A percentile compares a stretch with the other conserved stretches of the same genome.
Evolutionary conservation across 495 filamentous ascomycete species (phyloP).

Genomic region (Parmelia sp.): DNA sequence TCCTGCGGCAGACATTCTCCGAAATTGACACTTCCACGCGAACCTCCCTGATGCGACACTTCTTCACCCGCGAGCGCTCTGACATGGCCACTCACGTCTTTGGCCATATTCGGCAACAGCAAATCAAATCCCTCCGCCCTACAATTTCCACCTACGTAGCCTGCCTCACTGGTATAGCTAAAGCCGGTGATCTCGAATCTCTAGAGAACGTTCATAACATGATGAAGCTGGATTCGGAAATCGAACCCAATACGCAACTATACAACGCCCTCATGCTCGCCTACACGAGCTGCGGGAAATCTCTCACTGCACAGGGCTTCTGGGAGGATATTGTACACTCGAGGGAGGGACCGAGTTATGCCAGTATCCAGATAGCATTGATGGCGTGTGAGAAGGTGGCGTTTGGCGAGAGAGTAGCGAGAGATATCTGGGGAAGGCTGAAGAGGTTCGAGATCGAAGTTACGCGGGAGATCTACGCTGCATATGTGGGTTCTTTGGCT

Average conservation of each 20-base stretch:
- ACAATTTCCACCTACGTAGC: slow-evolving; percentile 65
- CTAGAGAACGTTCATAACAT: slow-evolving; percentile 78
- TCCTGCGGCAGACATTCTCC: slow-evolving; percentile 70
- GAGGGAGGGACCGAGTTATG: slow-evolving; percentile 74
- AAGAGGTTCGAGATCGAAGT: slow-evolving; percentile 67
- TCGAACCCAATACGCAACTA: slow-evolving; percentile 69
- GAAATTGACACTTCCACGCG: slow-evolving; percentile 59
- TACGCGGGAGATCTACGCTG: slow-evolving; percentile 61
- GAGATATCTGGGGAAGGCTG: slow-evolving; percentile 68
- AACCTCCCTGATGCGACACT: slow-evolving; percentile 68
- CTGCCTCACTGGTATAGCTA: slow-evolving; percentile 70
- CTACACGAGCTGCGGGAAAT: slow-evolving; percentile 60
- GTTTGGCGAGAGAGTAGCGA: slow-evolving; percentile 58
- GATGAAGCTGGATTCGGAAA: slow-evolving; percentile 76
- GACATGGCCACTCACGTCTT: slow-evolving; percentile 84
- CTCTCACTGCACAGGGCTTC: slow-evolving; percentile 60
- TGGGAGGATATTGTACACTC: slow-evolving; percentile 75
- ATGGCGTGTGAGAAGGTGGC: slow-evolving; percentile 61
- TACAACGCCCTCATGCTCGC: slow-evolving; percentile 83
- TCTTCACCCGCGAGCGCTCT: slow-evolving; percentile 67
- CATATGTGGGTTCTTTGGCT: slow-evolving; percentile 69
- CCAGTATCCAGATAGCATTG: slow-evolving; percentile 70
- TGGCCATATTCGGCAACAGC: slow-evolving; percentile 76
- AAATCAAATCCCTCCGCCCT: slow-evolving; percentile 50
- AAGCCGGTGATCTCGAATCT: slow-evolving; percentile 51